Base-by-base conservation (phyloP, 1,284 basidiomycete species). In the Trichosporon sp. region DNA sequence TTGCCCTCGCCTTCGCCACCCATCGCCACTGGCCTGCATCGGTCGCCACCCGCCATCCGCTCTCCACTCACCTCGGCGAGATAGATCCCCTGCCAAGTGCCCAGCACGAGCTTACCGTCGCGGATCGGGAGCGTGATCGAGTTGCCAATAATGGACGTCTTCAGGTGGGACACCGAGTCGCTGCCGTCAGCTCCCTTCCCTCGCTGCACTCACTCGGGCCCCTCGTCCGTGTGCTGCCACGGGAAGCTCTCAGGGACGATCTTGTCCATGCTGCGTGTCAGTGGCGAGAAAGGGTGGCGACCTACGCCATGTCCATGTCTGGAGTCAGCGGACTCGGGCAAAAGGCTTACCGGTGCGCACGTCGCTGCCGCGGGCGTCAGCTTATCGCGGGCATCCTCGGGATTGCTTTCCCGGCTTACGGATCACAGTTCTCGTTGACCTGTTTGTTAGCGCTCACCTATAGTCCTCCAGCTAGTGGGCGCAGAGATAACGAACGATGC, bases 141-240 rank as follows among this genome's bases (percentile, higher is more conserved):
- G 23, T 91, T 87, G 32, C 94, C 94, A 64, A 95, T 84, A 35
- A 97, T 85, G 2, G 92, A 88, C 2, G 92, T 88, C 81, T 97
- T 97, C 29, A 93, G 93, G 81, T 98, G 95, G 15, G 93, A 95
- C 60, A 91, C 92, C 7, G 82, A 84, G 73, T 85, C 84, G 68
- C 82, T 83, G 65, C 1, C 7, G 62, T 65, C 62, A 68, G 56
- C 38, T 25, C 12, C 25, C 9, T 29, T 27, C 32, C 13, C 32
- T 3, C 5, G 12, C 3, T 6, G 2, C 3, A 85, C 88, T 82
- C 79, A 93, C 92, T 95, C 92, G 42, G 90, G 91, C 31, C 92
- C 93, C 84, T 96, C 93, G 78, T 93, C 92, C 2, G 90, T 93
- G 82, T 97, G 95, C 64, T 86, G 84, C 94, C 94, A 97, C 21